These are phyloP conservation scores for Penicillium fuscoglaucum DNA, from an alignment of 2,329 filamentous ascomycete genomes.

Conservation along the genomic window DNA sequence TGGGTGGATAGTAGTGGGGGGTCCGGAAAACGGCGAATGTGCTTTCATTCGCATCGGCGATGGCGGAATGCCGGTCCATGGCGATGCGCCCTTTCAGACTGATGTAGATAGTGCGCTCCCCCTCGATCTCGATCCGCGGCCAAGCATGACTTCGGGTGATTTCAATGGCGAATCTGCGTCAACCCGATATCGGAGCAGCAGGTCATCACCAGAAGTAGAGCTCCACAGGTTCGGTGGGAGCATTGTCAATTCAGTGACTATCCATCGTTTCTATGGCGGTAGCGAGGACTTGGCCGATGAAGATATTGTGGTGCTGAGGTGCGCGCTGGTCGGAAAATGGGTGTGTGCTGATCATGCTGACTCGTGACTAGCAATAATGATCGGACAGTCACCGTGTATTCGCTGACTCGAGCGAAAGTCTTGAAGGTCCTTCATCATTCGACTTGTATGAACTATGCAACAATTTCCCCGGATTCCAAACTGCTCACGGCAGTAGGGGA, in stretches of 20 bases:
- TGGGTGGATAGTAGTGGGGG: slow-evolving; percentile 89
- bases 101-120: slow-evolving; percentile 61
- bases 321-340: background rate
- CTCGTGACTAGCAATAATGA: slow-evolving; percentile 79
- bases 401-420: slow-evolving; percentile 66
- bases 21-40: slow-evolving; percentile 80
- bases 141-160: slow-evolving; percentile 27
- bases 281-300: slow-evolving; percentile 52
- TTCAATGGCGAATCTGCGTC: slow-evolving; percentile 23
- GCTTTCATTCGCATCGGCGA: slow-evolving; percentile 67
- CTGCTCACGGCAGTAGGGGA: slow-evolving; percentile 84
- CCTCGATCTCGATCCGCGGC: slow-evolving; percentile 45
- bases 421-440: slow-evolving; percentile 72
- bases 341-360: slow-evolving; percentile 44
- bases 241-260: slow-evolving; percentile 67
- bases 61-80: slow-evolving; percentile 38
- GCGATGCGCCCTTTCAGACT: slow-evolving; percentile 37
- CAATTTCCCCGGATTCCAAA: slow-evolving; percentile 86
- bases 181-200: slow-evolving; percentile 20
- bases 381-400: slow-evolving; percentile 81
- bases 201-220: slow-evolving; percentile 48
- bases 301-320: slow-evolving; percentile 55
- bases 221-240: slow-evolving; percentile 61
- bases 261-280: slow-evolving; percentile 56
- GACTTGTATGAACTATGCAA: slow-evolving; percentile 87